Percentiles rank a stretch among this genome's conserved stretches.
Conservation (phyloP, 441 rosid genomes). For the Erodium texanum region DNA sequence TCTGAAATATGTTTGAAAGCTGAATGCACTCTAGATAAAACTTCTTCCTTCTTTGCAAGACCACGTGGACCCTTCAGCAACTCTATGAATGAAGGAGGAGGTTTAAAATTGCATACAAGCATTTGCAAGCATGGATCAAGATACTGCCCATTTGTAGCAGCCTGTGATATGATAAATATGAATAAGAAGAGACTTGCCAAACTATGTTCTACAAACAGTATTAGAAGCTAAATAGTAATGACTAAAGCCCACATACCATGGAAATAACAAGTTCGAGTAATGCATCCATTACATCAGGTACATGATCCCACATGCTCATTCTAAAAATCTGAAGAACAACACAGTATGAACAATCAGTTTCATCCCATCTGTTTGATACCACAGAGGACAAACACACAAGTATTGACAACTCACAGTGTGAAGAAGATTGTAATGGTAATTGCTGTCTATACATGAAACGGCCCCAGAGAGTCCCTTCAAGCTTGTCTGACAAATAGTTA, state of each 20-base stretch:
- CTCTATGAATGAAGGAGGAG: conserved; percentile 38
- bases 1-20: conserved; percentile 42
- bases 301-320: conserved; percentile 69
- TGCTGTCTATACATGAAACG: conserved; percentile 49
- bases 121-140: conserved; percentile 53
- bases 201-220: not conserved
- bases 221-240: not conserved
- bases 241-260: conserved; percentile 40
- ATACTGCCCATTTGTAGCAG: conserved; percentile 58
- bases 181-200: not conserved
- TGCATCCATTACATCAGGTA: conserved; percentile 61
- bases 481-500: conserved; percentile 35
- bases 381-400: conserved; percentile 1
- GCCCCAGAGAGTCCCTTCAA: conserved; percentile 54
- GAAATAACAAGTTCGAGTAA: conserved; percentile 49
- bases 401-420: conserved; percentile 40
- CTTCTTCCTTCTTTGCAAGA: conserved; percentile 45
- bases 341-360: not conserved
- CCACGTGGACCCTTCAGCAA: conserved; percentile 34
- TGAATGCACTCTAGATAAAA: conserved; percentile 57
- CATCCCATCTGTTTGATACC: not conserved
- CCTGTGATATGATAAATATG: conserved; percentile 32
- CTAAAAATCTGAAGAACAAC: conserved; percentile 43
- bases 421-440: conserved; percentile 52
- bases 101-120: conserved; percentile 65